Evolutionary conservation across 306 rosid species (phyloP), one percentile per base, ranked within the genome.

Genomic region (Prunus kanzakura): DNA sequence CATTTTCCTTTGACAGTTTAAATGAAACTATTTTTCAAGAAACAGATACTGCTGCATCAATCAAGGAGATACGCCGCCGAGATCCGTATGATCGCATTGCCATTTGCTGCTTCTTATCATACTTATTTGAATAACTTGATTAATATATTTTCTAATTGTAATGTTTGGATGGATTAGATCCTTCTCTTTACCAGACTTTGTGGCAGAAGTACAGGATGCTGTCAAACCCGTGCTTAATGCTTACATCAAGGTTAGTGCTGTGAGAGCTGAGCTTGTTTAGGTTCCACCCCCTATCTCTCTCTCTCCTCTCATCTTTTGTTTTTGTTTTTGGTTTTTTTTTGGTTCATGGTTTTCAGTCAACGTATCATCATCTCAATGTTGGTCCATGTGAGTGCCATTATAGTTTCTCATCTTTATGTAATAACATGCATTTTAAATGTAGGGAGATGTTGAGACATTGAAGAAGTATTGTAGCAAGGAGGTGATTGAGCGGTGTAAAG

Each of bases 401-500:
- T 38, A 64, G 29, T 83, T 81, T 80, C 80, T 83, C 8, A 51
- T 20, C 41, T 83, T 74, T 57, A 67, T 18, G 15, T 23, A 20
- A 56, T 81, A 45, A 56, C 52, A n/a, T 54, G 43, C 77, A 13
- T 54, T 68, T 11, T 30, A 62, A 71, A 70, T 84, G 22, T 75
- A 92, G 98, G 98, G 90, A 71, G 96, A 90, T 77, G 77, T 81
- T 67, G 95, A 89, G 88, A 86, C 90, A 51, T 83, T 92, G 79
- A 92, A 85, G 81, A 90, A 94, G 84, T 92, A 85, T 74, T 92
- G 97, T 76, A 78, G 89, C 76, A 81, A 81, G 71, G 96, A 90
- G 89, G 88, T 95, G 81, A 83, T 95, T 62, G 96, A 92, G 80
- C 91, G 96, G 76, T 95, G 96, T 82, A 90, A 91, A 82, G 98